Evolutionary conservation across 2,329 filamentous ascomycete species (phyloP), one percentile per base, ranked within the genome.

Genomic region (Colletotrichum lini): DNA sequence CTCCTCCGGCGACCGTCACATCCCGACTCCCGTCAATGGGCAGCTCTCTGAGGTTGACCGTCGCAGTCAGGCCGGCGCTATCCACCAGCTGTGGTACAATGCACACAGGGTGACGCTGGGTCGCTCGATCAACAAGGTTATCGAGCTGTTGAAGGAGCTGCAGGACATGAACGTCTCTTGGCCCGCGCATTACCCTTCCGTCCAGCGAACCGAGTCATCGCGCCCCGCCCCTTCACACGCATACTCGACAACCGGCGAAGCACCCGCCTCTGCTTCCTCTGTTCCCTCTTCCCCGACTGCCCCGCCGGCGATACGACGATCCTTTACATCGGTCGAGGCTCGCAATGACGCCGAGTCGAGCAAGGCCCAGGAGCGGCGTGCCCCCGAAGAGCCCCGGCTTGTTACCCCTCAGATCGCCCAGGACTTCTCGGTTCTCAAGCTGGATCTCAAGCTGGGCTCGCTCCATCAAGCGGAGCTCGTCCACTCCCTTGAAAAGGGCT

Each of bases 41-140:
- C 67, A 72, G 50, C 85, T 84, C 79, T 84, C 85, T 75, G 82
- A 84, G 52, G 80, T 82, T 53, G 78, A 82, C 70, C 83, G 84
- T 56, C 83, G 85, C 77, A 81, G 82, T 54, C 90, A 96, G 75
- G 92, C 94, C 47, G 93, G 92, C 78, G 94, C 97, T 81, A 91
- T 98, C 59, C 93, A 97, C 78, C 96, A 98, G 83, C 88, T 98
- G 74, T 94, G 94, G 87, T 98, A 98, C 84, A 98, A 98, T 81
- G 91, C 94, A 77, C 98, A 98, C 80, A 91, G 95, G 70, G 93
- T 92, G 7, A 91, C 93, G 42, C 89, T 99, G n/a, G 94, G 91
- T 53, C 92, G 95, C 71, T 93, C 95, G 16, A 98, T 99, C 79
- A 93, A 92, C 78, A 90, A 91, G 75, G 96, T 95, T 10, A 90